phyloP scores from a whole-genome alignment of 2,329 filamentous ascomycete species.

The Stylonectria norvegica region DNA sequence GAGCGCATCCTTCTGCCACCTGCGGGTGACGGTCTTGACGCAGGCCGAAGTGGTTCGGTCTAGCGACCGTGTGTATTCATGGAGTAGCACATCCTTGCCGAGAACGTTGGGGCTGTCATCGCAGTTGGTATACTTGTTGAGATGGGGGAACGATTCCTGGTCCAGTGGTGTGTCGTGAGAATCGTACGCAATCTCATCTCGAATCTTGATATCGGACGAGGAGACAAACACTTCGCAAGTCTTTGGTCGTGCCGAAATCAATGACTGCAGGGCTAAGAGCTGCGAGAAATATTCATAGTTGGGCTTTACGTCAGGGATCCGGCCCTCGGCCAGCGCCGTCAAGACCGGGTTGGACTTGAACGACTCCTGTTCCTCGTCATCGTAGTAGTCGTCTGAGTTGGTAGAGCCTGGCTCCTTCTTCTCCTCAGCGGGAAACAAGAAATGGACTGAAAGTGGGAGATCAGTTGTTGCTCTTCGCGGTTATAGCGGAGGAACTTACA shows the following conservation, averaged over 20 bases:
- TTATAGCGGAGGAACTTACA: conserved; percentile 47
- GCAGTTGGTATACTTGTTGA: conserved; percentile 52
- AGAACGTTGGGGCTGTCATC: conserved; percentile 50
- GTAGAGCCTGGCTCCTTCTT: conserved; percentile 58
- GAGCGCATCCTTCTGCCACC: conserved; percentile 59
- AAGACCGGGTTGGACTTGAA: conserved; percentile 65
- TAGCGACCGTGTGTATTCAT: conserved; percentile 56
- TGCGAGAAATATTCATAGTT: conserved; percentile 62
- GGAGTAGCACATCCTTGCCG: conserved; percentile 51
- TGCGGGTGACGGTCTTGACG: conserved; percentile 48
- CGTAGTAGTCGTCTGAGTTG: conserved; percentile 54
- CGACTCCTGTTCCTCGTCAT: conserved; percentile 45
- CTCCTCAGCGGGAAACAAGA: conserved; percentile 55
- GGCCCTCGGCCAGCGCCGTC: conserved; percentile 55
- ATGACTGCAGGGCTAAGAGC: conserved; percentile 51
- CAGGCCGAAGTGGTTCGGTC: conserved; percentile 55
- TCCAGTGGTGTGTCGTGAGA: conserved; percentile 43
- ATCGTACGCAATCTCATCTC: conserved; percentile 46
- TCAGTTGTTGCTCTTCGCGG: background rate
- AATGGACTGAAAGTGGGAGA: conserved; percentile 47
- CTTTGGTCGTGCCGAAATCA: conserved; percentile 54
- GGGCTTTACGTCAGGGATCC: conserved; percentile 55
- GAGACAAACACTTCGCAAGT: conserved; percentile 58
- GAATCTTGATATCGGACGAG: conserved; percentile 50
- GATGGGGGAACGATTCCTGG: conserved; percentile 51